Conservation (phyloP, 352 stramenopile genomes). For the Phytophthora ramorum region DNA sequence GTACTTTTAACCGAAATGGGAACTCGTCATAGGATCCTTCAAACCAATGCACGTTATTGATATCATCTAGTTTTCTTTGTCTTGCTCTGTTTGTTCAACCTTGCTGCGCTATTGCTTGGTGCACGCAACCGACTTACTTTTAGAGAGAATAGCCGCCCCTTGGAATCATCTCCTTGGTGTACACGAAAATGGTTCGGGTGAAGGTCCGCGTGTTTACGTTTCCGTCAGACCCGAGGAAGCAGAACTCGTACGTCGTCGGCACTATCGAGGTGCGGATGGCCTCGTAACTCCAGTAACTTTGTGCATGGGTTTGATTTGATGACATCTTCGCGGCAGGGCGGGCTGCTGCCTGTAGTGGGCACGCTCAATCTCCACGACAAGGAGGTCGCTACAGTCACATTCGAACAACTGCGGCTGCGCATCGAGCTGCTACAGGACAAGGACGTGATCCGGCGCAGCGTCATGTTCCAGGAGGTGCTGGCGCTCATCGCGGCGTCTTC, state of each 20-base stretch:
- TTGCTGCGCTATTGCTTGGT: neutral
- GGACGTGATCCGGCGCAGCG: slow-evolving; percentile 69
- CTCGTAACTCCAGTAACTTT: neutral
- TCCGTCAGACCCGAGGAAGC: slow-evolving; percentile 61
- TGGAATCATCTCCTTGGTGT: neutral
- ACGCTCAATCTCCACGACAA: slow-evolving; percentile 69
- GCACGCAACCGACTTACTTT: neutral
- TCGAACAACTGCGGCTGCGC: slow-evolving; percentile 63
- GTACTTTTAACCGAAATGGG: slow-evolving; percentile 27
- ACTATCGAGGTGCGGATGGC: slow-evolving; percentile 53
- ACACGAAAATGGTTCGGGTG: slow-evolving; percentile 36
- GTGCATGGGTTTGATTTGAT: neutral
- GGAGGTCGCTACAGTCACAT: slow-evolving; percentile 63
- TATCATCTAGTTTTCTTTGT: slow-evolving; percentile 3
- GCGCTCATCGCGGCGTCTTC: slow-evolving; percentile 60
- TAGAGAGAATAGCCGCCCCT: neutral
- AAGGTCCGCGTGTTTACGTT: slow-evolving; percentile 87
- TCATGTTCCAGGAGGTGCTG: slow-evolving; percentile 83
- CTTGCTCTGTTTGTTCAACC: neutral
- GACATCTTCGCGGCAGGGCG: slow-evolving; percentile 39
- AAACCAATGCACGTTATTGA: slow-evolving; percentile 22
- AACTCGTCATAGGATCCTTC: slow-evolving; percentile 26
- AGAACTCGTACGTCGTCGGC: slow-evolving; percentile 84
- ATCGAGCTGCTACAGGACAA: slow-evolving; percentile 75
- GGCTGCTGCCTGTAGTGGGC: slow-evolving; percentile 66